Evolutionary conservation across 2,329 filamentous ascomycete species (phyloP), one percentile per base, ranked within the genome.

Genomic region (Aspergillus aculeatus): DNA sequence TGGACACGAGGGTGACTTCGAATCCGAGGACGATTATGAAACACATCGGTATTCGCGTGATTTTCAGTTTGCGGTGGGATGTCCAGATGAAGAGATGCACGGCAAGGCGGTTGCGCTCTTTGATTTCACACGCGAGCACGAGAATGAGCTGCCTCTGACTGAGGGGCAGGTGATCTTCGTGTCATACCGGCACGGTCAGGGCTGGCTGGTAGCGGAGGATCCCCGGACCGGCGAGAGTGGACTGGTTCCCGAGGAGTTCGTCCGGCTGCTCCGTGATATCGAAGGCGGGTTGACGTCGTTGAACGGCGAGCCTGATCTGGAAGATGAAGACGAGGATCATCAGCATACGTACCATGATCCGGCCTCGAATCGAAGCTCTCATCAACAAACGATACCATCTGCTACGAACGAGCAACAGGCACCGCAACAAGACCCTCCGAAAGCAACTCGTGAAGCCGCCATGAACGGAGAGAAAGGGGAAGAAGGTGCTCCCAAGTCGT

Each of bases 91-190:
- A 77, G 92, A 98, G 75, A 97, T 97, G 86, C 93, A 97, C 71
- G 95, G 95, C 52, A 96, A 96, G 73, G 93, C 92, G 11, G 91
- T 99, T 29, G 95, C 95, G 6, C 82, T 99, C 23, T 99, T 96
- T 73, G 93, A 97, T 73, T 99, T 99, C 77, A 88, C 88, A 68
- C 86, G 93, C 32, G 94, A 98, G 76, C 97, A 98, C 73, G 92
- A 97, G 74, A 99, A 98, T 72, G 95, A 99, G 76, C 80, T 99
- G 59, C 92, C 92, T 4, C 80, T 99, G 50, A 88, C 91, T 0
- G 95, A 99, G 77, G 95, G 95, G 5, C 95, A 99, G 72, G 91
- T 97, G 59, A 96, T 99, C 58, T 90, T 95, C 81, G 93, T 99
- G 24, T 96, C 92, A 16, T 99, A 98, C 75, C 86, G 95, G 48